Evolutionary conservation across 176 grass and related monocot genomes (phyloP).

Genomic region (Oryza glumipatula): DNA sequence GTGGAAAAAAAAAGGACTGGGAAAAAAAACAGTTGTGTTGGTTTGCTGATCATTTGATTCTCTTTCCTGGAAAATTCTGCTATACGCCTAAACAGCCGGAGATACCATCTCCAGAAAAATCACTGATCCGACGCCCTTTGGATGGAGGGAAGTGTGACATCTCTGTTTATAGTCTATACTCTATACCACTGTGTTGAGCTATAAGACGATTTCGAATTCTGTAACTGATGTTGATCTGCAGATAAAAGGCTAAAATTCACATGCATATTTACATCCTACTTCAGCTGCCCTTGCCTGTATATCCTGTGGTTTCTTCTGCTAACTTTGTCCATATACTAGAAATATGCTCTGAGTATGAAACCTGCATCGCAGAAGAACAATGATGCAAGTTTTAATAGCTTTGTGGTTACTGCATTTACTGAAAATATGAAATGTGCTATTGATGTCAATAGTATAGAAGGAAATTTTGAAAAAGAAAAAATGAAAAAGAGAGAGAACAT

Average conservation of each 20-base stretch:
- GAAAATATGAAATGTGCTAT: neutral
- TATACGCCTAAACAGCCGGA: neutral
- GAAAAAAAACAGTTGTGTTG: neutral
- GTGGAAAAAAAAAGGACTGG: neutral
- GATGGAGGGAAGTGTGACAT: conserved; percentile 4
- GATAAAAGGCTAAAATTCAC: conserved; percentile 31
- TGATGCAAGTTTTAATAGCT: conserved; percentile 2
- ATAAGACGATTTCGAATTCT: conserved; percentile 29
- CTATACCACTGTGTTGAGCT: neutral
- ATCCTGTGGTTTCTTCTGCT: conserved; percentile 76
- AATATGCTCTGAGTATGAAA: conserved; percentile 65
- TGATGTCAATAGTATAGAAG: neutral
- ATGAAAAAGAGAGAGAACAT: neutral
- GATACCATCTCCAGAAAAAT: conserved; percentile 34
- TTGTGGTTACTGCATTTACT: neutral
- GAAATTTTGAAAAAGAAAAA: neutral
- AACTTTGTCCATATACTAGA: conserved; percentile 70
- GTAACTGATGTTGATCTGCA: conserved; percentile 20
- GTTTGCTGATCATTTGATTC: neutral
- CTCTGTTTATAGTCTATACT: conserved; percentile 19
- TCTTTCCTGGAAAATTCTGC: conserved; percentile 23
- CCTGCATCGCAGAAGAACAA: conserved; percentile 47
- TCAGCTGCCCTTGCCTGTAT: conserved; percentile 39
- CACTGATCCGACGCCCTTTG: neutral
- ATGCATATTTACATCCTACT: conserved; percentile 52